Percentiles rank a stretch among this genome's conserved stretches.
phyloP scores from a whole-genome alignment of 768 basidiomycete species.

The Boletus sensibilis region DNA sequence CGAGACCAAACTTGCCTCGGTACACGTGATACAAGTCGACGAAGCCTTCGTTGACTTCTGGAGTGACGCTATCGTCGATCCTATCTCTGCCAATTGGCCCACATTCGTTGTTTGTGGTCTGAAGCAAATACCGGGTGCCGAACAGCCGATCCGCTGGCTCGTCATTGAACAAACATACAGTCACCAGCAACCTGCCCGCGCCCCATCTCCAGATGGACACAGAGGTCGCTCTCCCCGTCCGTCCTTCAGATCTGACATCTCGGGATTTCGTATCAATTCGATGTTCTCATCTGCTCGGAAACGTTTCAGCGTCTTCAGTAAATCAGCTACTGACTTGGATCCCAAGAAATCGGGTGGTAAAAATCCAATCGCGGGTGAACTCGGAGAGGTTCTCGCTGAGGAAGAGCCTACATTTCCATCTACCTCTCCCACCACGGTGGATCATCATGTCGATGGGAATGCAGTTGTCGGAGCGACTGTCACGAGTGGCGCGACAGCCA shows the following conservation, averaged over 20 bases:
- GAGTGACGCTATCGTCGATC: conserved; percentile 71
- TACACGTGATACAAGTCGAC: conserved; percentile 56
- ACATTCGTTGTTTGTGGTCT: conserved; percentile 70
- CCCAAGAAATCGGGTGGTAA: conserved; percentile 35
- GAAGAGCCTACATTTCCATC: conserved; percentile 35
- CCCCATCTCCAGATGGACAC: conserved; percentile 25
- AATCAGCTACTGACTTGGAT: conserved; percentile 20
- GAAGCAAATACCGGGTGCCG: conserved; percentile 34
- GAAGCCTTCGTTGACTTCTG: conserved; percentile 85
- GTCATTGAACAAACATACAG: conserved; percentile 64
- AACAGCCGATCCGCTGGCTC: conserved; percentile 54
- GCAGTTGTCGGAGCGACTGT: conserved; percentile 18
- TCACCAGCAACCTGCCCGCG: conserved; percentile 32
- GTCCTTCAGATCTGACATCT: conserved; percentile 44
- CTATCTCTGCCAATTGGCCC: conserved; percentile 64
- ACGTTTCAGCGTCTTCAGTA: conserved; percentile 61
- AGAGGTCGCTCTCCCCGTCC: conserved; percentile 42
- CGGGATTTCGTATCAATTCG: conserved; percentile 36
- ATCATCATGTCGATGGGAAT: conserved; percentile 30
- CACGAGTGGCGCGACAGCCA: conserved; percentile 23
- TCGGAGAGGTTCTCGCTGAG: conserved; percentile 68
- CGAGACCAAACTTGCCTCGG: conserved; percentile 41
- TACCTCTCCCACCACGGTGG: conserved; percentile 27
- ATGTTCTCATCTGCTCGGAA: conserved; percentile 54
- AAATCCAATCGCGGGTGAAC: conserved; percentile 54